phyloP scores from a whole-genome alignment of 2,329 filamentous ascomycete species.

The Aspergillus fumigatus region DNA sequence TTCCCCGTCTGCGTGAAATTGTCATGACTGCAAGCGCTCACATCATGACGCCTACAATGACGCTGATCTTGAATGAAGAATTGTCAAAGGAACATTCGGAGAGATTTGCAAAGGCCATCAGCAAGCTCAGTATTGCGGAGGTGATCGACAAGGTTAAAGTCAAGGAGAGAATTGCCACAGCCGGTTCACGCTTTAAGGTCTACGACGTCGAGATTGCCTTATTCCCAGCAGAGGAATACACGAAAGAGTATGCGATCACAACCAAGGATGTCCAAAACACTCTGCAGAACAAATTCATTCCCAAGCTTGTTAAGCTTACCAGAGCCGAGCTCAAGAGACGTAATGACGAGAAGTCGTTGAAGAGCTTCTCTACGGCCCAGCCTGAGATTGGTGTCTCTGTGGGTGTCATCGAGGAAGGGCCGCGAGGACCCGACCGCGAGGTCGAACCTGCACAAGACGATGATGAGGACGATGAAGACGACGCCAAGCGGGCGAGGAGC shows the following conservation, averaged over 20 bases:
- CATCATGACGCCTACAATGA: slow-evolving; percentile 77
- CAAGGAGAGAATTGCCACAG: slow-evolving; percentile 71
- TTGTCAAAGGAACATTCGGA: slow-evolving; percentile 65
- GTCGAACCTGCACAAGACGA: slow-evolving; percentile 64
- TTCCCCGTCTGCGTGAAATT: slow-evolving; percentile 93
- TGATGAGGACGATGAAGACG: slow-evolving; percentile 74
- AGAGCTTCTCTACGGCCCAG: slow-evolving; percentile 61
- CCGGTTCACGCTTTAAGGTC: slow-evolving; percentile 69
- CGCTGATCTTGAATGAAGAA: slow-evolving; percentile 70
- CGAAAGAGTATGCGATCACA: slow-evolving; percentile 75
- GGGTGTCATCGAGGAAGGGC: slow-evolving; percentile 52
- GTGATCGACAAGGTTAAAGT: slow-evolving; percentile 78
- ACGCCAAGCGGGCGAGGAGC: slow-evolving; percentile 57
- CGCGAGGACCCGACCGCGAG: slow-evolving; percentile 45
- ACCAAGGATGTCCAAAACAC: slow-evolving; percentile 71
- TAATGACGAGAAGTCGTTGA: slow-evolving; percentile 52
- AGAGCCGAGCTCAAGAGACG: slow-evolving; percentile 78
- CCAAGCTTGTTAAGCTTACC: slow-evolving; percentile 64
- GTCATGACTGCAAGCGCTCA: slow-evolving; percentile 91
- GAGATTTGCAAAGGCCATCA: slow-evolving; percentile 87
- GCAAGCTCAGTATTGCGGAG: slow-evolving; percentile 75
- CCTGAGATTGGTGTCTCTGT: slow-evolving; percentile 68
- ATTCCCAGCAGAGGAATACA: slow-evolving; percentile 81
- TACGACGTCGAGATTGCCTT: slow-evolving; percentile 79
- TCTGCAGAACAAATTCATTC: slow-evolving; percentile 76